phyloP scores from a whole-genome alignment of 1,139 yeast species.

The Pneumocystis canis region DNA sequence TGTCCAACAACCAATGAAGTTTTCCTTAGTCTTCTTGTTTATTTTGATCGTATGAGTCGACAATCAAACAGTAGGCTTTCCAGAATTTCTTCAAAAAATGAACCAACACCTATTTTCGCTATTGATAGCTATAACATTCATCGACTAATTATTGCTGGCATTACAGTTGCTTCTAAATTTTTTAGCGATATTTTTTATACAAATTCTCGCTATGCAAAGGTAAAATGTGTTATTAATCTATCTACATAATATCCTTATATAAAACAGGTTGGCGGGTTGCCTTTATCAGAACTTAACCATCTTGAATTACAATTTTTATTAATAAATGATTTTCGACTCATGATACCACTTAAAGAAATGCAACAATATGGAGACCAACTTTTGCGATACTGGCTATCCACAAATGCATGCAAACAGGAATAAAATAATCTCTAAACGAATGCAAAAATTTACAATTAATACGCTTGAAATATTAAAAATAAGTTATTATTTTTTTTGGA shows the following conservation, averaged over 20 bases:
- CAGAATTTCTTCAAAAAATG: conserved; percentile 7
- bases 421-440: not conserved
- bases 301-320: conserved; percentile 78
- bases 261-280: conserved; percentile 56
- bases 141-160: conserved; percentile 85
- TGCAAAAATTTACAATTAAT: not conserved
- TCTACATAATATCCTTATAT: not conserved
- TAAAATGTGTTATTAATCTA: conserved; percentile 21
- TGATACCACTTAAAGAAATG: conserved; percentile 81
- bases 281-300: conserved; percentile 83
- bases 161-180: conserved; percentile 89
- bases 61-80: conserved; percentile 13
- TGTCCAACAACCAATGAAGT: conserved; percentile 98
- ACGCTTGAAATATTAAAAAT: not conserved
- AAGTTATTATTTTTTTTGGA: not conserved
- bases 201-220: conserved; percentile 90
- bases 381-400: conserved; percentile 61
- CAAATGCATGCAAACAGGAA: not conserved
- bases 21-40: conserved; percentile 72
- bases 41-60: conserved; percentile 62
- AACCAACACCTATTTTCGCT: conserved; percentile 50
- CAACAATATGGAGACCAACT: conserved; percentile 81
- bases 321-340: conserved; percentile 67
- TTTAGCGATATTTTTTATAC: conserved; percentile 93
- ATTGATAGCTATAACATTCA: conserved; percentile 95